Evolutionary conservation across 371 early-diverging fungal genomes (phyloP).

Genomic region (Mucor piriformis): DNA sequence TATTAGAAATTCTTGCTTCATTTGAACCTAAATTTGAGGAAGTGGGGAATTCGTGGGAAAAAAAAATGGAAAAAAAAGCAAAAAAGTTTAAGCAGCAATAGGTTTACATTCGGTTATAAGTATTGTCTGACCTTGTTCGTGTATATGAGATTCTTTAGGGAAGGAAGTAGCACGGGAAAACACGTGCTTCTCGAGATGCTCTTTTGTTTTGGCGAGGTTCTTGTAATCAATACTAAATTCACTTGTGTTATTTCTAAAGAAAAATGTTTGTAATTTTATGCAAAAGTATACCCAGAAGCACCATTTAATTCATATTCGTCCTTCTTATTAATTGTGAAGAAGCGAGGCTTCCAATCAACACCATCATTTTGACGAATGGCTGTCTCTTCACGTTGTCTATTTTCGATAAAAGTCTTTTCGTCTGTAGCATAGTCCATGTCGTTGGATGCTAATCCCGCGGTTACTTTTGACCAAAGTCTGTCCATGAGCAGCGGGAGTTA

Average conservation of each 20-base stretch:
- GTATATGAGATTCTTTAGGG: neutral
- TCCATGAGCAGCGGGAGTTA: slow-evolving; percentile 30
- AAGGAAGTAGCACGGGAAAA: slow-evolving; percentile 4
- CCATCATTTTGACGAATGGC: slow-evolving; percentile 60
- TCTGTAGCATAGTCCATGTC: slow-evolving; percentile 68
- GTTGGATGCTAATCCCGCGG: slow-evolving; percentile 65
- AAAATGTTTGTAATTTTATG: neutral
- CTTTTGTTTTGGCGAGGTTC: slow-evolving; percentile 4
- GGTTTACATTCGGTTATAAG: slow-evolving; percentile 8
- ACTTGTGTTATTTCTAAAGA: neutral
- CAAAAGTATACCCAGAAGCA: slow-evolving; percentile 16
- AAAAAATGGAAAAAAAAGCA: neutral
- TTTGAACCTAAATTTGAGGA: neutral
- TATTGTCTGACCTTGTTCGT: slow-evolving; percentile 7
- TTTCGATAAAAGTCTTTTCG: slow-evolving; percentile 75
- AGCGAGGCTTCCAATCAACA: slow-evolving; percentile 65
- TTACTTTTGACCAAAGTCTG: slow-evolving; percentile 71
- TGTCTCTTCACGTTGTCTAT: slow-evolving; percentile 68
- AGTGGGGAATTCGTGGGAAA: too few relatives aligned
- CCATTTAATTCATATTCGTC: slow-evolving; percentile 34
- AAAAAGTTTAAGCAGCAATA: slow-evolving; percentile 9
- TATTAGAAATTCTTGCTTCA: neutral
- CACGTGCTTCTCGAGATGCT: slow-evolving; percentile 18
- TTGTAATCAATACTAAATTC: slow-evolving; percentile 8
- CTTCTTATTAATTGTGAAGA: slow-evolving; percentile 42